Base-by-base conservation (phyloP, 352 stramenopile species). In the Phytopythium litorale region DNA sequence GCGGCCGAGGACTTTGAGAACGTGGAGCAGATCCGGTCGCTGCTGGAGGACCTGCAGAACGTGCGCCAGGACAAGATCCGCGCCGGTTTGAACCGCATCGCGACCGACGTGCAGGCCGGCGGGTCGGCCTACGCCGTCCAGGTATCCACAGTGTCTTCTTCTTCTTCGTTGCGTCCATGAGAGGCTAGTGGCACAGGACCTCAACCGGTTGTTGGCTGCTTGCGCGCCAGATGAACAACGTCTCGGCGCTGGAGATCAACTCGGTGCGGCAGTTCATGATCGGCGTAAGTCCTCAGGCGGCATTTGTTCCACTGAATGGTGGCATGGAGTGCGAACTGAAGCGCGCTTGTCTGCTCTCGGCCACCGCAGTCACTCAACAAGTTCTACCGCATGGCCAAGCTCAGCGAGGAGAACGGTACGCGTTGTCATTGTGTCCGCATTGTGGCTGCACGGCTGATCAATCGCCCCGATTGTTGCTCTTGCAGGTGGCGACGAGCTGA, bases 21-120 rank as follows among this genome's bases (percentile, higher is more conserved):
- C 50, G 71, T 91, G 23, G 85, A 95, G 62, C 75, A 94, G 52
- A 68, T 96, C 25, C 85, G 87, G 1, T 92, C 81, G 18, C 64
- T 95, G 23, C 64, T 96, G 7, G 87, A 96, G 72, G 88, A 97
- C 66, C 79, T 97, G 30, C 84, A 95, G 56, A 94, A 96, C 56
- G 71, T 95, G n/a, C 82, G 88, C 0, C 86, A 96, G 60, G 83
- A 95, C 63, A 96, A 96, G 64, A 95, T 97, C 66, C 86, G 88
- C 60, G 89, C 89, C 42, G 87, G 87, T 92, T 67, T 97, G 25
- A 83, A 84, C 63, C 78, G 84, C 43, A 94, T 97, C 43, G 79
- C 83, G 13, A 81, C 58, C 40, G 87, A 96, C 42, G 84, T 92
- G 38, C 79, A 92, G 60, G 81, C 64, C 43, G 86, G 84, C 19